Evolutionary conservation across 768 basidiomycete species (phyloP).

Genomic region (Russula sp.): DNA sequence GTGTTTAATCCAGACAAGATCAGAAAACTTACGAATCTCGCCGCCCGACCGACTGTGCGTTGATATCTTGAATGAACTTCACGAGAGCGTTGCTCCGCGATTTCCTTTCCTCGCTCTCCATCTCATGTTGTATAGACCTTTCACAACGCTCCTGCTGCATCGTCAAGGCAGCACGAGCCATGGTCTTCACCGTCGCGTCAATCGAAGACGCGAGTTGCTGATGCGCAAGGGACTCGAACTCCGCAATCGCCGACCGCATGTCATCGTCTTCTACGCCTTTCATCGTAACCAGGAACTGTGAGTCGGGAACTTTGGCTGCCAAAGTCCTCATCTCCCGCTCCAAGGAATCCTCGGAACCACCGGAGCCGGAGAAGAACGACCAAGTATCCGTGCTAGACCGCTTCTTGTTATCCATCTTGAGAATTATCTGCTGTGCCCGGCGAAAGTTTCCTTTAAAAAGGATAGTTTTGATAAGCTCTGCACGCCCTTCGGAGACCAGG

Average conservation of each 20-base stretch:
- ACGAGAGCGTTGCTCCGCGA: background rate
- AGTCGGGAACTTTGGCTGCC: background rate
- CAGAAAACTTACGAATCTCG: background rate
- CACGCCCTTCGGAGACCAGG: background rate
- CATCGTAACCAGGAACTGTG: constrained; percentile 9
- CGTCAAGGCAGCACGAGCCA: background rate
- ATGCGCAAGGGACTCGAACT: background rate
- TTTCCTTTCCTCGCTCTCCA: background rate
- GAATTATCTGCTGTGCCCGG: background rate
- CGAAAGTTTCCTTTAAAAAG: background rate
- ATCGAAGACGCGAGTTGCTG: constrained; percentile 1
- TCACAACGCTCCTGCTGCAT: constrained; percentile 13
- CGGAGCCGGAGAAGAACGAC: background rate
- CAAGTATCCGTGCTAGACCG: background rate
- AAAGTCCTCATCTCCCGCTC: constrained; percentile 3
- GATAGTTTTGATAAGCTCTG: background rate
- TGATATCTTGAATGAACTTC: constrained; percentile 4
- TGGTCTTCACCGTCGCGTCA: background rate
- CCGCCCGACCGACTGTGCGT: background rate
- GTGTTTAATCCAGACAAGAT: background rate
- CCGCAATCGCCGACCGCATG: background rate
- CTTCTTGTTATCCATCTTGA: background rate
- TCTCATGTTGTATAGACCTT: background rate
- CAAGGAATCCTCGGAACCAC: background rate
- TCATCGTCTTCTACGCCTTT: constrained; percentile 1